Evolutionary conservation across 225 moss, liverwort and hornwort species (phyloP).

Genomic region (Rhytidiadelphus loreus): DNA sequence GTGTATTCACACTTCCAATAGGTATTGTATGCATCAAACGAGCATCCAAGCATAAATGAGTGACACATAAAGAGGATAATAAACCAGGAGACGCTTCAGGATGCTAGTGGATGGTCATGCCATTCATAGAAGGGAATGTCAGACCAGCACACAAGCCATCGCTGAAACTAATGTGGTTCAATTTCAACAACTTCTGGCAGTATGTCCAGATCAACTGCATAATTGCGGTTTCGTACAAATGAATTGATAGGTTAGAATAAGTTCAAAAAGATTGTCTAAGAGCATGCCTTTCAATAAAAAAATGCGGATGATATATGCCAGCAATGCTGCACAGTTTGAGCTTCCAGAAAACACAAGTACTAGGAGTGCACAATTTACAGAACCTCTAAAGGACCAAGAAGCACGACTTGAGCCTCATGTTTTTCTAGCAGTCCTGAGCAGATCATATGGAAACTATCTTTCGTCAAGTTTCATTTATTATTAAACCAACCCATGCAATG

Average conservation of each 20-base stretch:
- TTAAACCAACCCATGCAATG: neutral
- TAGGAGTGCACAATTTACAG: neutral
- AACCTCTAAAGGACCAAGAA: neutral
- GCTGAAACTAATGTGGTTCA: constrained; percentile 69
- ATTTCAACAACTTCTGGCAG: constrained; percentile 73
- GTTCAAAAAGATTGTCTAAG: neutral
- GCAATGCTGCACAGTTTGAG: neutral
- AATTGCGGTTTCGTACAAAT: constrained; percentile 64
- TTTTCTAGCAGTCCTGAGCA: neutral
- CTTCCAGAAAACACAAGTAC: neutral
- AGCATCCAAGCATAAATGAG: neutral
- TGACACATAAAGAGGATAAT: neutral
- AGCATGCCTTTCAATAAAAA: neutral
- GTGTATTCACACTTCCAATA: neutral
- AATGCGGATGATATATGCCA: neutral
- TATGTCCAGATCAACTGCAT: constrained; percentile 64
- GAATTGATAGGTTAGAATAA: neutral
- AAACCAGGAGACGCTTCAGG: constrained; percentile 82
- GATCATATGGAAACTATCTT: neutral
- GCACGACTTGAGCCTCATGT: no score
- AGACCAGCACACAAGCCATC: constrained; percentile 78
- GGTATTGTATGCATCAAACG: neutral
- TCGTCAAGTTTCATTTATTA: neutral
- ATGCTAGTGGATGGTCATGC: constrained; percentile 62
- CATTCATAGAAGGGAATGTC: constrained; percentile 66